Percentiles rank a stretch among this genome's conserved stretches.
These are phyloP conservation scores for Ogataea methylovora DNA, from an alignment of 805 yeast genomes.

Conservation along the genomic window DNA sequence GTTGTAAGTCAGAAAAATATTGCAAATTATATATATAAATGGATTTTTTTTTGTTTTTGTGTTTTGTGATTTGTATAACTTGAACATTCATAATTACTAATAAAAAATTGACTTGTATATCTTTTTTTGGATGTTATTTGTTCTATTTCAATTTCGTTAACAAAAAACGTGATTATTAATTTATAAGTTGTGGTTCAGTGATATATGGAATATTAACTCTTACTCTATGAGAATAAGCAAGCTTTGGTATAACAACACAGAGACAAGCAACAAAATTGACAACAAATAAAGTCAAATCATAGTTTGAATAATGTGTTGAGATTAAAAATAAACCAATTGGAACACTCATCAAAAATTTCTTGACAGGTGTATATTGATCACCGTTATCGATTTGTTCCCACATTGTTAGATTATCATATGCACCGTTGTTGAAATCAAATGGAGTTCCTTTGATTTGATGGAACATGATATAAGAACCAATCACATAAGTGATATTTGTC, in stretches of 20 bases:
- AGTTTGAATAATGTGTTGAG: constrained; percentile 85
- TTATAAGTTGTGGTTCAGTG: constrained; percentile 28
- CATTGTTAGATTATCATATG: constrained; percentile 92
- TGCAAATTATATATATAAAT: no score
- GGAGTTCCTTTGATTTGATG: constrained; percentile 97
- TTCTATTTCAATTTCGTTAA: no score
- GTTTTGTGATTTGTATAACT: no score
- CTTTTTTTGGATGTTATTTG: no score
- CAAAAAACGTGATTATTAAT: no score
- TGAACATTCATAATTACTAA: no score
- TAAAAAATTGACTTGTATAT: no score
- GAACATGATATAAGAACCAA: constrained; percentile 93
- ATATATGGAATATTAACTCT: constrained; percentile 54
- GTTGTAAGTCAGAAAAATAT: no score
- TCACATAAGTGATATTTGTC: constrained; percentile 82
- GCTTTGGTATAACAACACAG: constrained; percentile 84
- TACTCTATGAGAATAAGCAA: constrained; percentile 75
- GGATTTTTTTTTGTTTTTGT: no score
- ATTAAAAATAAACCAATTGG: constrained; percentile 82
- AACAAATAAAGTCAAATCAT: constrained; percentile 71
- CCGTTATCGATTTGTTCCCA: constrained; percentile 94
- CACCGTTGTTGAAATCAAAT: constrained; percentile 93
- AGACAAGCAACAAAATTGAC: constrained; percentile 77
- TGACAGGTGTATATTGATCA: constrained; percentile 94
- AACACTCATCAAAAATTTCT: constrained; percentile 87